phyloP scores from a whole-genome alignment of 176 grass and related monocot species.

The Avena insularis region DNA sequence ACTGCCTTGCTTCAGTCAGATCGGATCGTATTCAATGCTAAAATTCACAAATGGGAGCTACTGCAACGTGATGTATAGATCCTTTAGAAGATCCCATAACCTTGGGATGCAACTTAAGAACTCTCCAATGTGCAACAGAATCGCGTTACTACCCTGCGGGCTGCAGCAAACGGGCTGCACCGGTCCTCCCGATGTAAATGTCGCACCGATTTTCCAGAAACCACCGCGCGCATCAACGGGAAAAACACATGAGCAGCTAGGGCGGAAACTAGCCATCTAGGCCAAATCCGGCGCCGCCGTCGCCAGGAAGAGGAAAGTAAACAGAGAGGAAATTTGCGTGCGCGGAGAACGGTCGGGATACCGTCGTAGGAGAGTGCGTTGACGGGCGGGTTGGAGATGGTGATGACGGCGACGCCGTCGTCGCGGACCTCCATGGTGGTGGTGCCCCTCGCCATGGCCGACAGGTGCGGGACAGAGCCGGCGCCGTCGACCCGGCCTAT shows the following conservation, averaged over 20 bases:
- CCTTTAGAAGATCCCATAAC: neutral
- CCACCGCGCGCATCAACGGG: neutral
- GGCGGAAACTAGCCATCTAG: neutral
- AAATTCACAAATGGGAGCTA: neutral
- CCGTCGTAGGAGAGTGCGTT: constrained; percentile 75
- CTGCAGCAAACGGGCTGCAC: neutral
- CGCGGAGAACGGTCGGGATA: constrained; percentile 16
- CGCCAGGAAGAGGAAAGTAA: neutral
- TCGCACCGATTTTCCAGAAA: neutral
- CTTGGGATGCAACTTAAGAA: neutral
- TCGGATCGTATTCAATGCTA: neutral
- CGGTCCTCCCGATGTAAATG: neutral
- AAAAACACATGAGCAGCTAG: neutral
- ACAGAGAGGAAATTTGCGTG: neutral
- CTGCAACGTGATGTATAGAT: neutral
- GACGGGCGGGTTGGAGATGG: constrained; percentile 84
- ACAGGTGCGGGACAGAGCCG: neutral
- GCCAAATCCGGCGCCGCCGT: constrained; percentile 1
- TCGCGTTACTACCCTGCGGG: neutral
- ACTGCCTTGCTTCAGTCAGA: neutral
- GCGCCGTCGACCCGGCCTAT: neutral
- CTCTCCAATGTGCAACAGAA: neutral
- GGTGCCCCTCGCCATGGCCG: constrained; percentile 60
- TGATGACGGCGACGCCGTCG: constrained; percentile 84
- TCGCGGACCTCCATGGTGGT: constrained; percentile 79